These are phyloP conservation scores for Lipomyces chichibuensis DNA, from an alignment of 805 yeast species.

Conservation along the genomic window DNA sequence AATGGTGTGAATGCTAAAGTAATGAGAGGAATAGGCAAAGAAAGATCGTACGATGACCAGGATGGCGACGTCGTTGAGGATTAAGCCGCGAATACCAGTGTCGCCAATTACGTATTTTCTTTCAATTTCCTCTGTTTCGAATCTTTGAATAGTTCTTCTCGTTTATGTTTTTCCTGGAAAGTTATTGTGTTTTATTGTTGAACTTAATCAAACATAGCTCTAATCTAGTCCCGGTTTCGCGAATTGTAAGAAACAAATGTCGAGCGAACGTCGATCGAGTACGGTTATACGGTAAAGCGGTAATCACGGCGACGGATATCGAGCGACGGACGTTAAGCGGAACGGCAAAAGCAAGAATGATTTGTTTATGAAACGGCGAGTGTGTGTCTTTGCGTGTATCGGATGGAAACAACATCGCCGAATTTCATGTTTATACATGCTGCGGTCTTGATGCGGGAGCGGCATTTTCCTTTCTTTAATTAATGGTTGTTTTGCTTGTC, in stretches of 20 bases:
- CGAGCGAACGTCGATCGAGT: background rate
- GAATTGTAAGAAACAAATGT: background rate
- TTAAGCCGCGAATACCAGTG: conserved; percentile 1
- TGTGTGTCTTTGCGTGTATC: background rate
- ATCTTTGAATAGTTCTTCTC: background rate
- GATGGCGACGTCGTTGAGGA: conserved; percentile 32
- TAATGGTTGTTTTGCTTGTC: background rate
- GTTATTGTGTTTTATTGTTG: conserved; percentile 1
- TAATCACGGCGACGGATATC: background rate
- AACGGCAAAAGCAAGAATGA: background rate
- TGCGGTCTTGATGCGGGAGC: background rate
- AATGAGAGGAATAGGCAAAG: conserved; percentile 6
- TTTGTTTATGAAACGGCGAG: background rate
- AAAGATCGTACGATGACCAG: conserved; percentile 31
- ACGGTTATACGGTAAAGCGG: background rate
- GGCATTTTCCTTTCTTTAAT: background rate
- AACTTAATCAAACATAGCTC: conserved; percentile 1
- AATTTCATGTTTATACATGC: background rate
- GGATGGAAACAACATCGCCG: background rate
- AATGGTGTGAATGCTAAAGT: background rate
- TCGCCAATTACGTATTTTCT: background rate
- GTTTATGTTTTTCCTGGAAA: background rate
- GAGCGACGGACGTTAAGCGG: background rate
- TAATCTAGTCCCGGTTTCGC: conserved; percentile 1
- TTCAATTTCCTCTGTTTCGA: background rate